These are phyloP conservation scores for Agrocybe praecox DNA, from an alignment of 768 basidiomycete genomes.

Conservation along the genomic window DNA sequence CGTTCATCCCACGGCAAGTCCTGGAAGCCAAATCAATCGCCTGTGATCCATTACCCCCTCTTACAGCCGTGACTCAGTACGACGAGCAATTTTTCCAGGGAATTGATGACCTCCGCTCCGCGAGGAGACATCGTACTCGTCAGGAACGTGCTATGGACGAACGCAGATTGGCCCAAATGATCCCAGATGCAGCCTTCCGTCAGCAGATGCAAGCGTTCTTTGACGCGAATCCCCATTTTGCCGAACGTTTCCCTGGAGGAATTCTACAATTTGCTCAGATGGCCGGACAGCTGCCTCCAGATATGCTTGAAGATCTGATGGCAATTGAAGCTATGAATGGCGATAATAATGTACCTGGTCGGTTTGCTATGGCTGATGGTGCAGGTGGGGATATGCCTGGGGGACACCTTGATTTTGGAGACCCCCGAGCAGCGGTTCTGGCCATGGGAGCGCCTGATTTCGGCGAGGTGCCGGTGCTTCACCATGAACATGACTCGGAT, in stretches of 20 bases:
- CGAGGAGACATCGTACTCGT: conserved; percentile 33
- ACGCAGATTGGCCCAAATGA: conserved; percentile 52
- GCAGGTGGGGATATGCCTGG: conserved; percentile 49
- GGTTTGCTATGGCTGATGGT: conserved; percentile 7
- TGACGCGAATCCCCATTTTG: conserved; percentile 56
- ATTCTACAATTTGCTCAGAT: conserved; percentile 64
- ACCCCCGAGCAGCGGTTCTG: conserved; percentile 12
- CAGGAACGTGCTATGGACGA: conserved; percentile 42
- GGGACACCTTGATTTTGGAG: conserved; percentile 34
- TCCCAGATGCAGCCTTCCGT: conserved; percentile 60
- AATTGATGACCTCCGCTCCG: conserved; percentile 51
- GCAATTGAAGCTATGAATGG: conserved; percentile 38
- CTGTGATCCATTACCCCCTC: conserved; percentile 89
- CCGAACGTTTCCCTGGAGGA: conserved; percentile 63
- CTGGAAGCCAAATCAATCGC: conserved; percentile 58
- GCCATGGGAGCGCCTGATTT: conserved; percentile 25
- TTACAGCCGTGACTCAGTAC: conserved; percentile 59
- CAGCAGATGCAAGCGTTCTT: conserved; percentile 63
- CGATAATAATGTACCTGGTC: conserved; percentile 30
- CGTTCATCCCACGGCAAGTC: conserved; percentile 70
- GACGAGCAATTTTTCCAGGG: conserved; percentile 75
- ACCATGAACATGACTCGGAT: neutral
- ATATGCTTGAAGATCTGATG: conserved; percentile 64
- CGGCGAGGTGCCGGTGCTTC: conserved; percentile 10
- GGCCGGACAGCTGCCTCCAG: conserved; percentile 54